Evolutionary conservation across 352 stramenopile genomes (phyloP), one percentile per base, ranked within the genome.

Genomic region (Phytophthora capsici): DNA sequence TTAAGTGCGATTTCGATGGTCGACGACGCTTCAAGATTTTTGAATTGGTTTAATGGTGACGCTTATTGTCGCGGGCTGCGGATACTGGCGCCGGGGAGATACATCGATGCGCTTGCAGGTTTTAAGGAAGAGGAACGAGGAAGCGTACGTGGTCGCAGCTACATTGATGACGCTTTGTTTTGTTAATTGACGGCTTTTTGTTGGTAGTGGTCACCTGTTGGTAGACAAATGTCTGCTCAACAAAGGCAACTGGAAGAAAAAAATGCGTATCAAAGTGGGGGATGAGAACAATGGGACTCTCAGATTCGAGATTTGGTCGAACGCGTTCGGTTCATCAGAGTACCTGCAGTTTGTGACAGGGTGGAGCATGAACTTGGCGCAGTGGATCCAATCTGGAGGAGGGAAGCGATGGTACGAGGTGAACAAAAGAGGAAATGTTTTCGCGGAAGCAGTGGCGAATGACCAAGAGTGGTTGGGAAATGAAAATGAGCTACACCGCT

Each of bases 321-420:
- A 45, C 2, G 9, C 17, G 14, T 45, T 28, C 8, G 34, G 47
- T 14, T 43, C 49, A 36, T 60, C 32, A 19, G 66, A 65, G 5
- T 68, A 75, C 8, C 50, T 84, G 25, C 69, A 80, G 38, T 77
- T 75, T 63, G 28, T 71, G 19, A 61, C 20, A 2, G 34, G 19
- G 14, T 69, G 54, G 34, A 54, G 13, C 25, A 45, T 83, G 34
- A 60, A 78, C n/a, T 25, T 69, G 38, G 12, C 5, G 6, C 22
- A 57, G 26, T 80, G 71, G 75, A 25, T 48, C n/a, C 13, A 63
- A 17, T 63, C 45, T 4, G 53, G 45, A 17, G 37, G 45, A 41
- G 46, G 25, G 22, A 45, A 54, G 46, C 66, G 60, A 13, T 70
- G 56, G 52, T 75, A 66, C 38, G 30, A 53, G 17, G 38, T 78